These are phyloP conservation scores for Panicum miliaceum DNA, from an alignment of 176 grass and related monocot genomes.

Conservation along the genomic window DNA sequence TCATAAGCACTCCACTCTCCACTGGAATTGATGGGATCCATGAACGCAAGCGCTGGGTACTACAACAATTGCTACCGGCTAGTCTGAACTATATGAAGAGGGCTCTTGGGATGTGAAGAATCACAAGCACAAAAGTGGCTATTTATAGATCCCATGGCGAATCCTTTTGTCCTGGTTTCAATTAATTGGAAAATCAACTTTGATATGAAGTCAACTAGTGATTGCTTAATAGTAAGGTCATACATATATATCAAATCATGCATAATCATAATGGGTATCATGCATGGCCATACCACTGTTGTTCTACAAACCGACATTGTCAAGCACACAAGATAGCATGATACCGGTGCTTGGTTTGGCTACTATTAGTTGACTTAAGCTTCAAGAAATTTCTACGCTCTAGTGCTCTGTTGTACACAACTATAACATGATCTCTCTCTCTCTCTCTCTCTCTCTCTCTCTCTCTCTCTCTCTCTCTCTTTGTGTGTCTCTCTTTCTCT, in stretches of 20 bases:
- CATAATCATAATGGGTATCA: not conserved
- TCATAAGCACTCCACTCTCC: slow-evolving; percentile 10
- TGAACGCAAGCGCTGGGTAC: not conserved
- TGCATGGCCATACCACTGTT: not conserved
- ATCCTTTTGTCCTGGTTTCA: not conserved
- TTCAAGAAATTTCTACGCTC: not conserved
- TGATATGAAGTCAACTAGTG: not conserved
- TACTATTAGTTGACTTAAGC: not conserved
- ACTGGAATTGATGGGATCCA: not conserved
- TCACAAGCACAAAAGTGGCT: not conserved
- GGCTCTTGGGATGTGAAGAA: not conserved
- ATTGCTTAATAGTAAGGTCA: not conserved
- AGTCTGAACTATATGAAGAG: not conserved
- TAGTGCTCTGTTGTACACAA: not conserved
- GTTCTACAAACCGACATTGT: not conserved
- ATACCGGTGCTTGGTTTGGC: not conserved
- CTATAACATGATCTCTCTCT: not conserved
- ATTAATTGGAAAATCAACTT: not conserved
- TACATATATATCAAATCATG: not conserved
- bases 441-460: too few species aligned
- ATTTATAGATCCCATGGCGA: not conserved
- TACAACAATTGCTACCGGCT: not conserved
- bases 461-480: not conserved
- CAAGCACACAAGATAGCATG: not conserved
- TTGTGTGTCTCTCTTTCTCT: too few species aligned